These are phyloP conservation scores for Lactarius evosmus DNA, from an alignment of 768 basidiomycete genomes.

Conservation along the genomic window DNA sequence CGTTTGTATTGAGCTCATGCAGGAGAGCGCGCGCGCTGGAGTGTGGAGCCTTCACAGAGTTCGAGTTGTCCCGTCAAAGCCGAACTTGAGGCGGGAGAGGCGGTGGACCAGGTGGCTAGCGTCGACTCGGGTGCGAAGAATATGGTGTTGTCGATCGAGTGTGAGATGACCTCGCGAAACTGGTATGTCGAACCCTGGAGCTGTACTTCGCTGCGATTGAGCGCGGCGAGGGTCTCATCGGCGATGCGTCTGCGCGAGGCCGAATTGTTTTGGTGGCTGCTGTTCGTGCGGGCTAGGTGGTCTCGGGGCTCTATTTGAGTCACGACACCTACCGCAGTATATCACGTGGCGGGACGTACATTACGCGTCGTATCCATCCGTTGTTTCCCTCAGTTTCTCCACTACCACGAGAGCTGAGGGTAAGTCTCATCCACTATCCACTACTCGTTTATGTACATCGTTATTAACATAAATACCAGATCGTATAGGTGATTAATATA, in stretches of 20 bases:
- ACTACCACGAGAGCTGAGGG: too few species aligned
- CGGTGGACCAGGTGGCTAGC: constrained; percentile 46
- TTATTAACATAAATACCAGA: too few species aligned
- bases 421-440: too few species aligned
- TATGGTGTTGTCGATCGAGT: constrained; percentile 43
- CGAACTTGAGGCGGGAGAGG: constrained; percentile 14
- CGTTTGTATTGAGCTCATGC: constrained; percentile 26
- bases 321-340: too few species aligned
- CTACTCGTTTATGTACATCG: too few species aligned
- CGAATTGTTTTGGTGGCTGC: not conserved
- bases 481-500: too few species aligned
- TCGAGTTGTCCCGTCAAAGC: constrained; percentile 37
- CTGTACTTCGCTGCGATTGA: constrained; percentile 45
- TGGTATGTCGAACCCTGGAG: constrained; percentile 34
- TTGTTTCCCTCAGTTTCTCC: too few species aligned
- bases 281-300: not conserved
- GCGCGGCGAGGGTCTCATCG: constrained; percentile 46
- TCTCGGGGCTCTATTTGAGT: too few species aligned
- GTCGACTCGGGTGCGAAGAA: constrained; percentile 52
- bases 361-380: too few species aligned
- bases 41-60: constrained; percentile 59
- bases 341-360: too few species aligned
- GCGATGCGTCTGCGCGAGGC: constrained; percentile 40
- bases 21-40: constrained; percentile 50
- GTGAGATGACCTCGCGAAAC: constrained; percentile 36